Evolutionary conservation across 2,329 filamentous ascomycete species (phyloP), one percentile per base, ranked within the genome.

Genomic region (Paecilomyces sp.): DNA sequence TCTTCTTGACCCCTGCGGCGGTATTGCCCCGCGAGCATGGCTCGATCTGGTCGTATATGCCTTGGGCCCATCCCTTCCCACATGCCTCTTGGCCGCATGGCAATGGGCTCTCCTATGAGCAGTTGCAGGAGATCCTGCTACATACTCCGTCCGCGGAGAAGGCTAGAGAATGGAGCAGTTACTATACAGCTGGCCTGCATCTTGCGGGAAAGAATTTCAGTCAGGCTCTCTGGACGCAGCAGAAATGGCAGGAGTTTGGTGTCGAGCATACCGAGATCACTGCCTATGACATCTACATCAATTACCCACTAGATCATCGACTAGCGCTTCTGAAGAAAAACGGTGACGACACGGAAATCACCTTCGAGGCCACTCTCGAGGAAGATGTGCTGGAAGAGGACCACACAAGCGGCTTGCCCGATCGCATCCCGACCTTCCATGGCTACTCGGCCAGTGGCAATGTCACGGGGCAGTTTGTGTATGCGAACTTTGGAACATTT

Each of bases 381-480:
- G 94, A 99, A 74, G 91, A 96, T 69, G 82, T 93, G 1, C 78
- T 97, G 4, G 82, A 91, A 0, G 88, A 96, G 57, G 94, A 99
- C 72, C 83, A 86, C 2, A 95, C 92, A 0, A 91, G 87, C 18
- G 83, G 86, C 24, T 79, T 91, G 54, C 76, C 83, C 9, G 83
- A 92, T 67, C 82, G 91, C 31, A 83, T 97, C 25, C 92, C 93
- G 1, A 93, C 89, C 0, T 97, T 97, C 78, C 93, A 97, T 70
- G 94, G 93, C 57, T 97, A 97, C 74, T 96, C 91, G 3, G 92
- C 92, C 3, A 92, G 82, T 61, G 93, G 93, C 30, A 96, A 97
- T 72, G 93, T 95, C 55, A 97, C 93, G 0, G 91, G 86, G 2
- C 84, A 86, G 13, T 94, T 90, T 65, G 90, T 96, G 33, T 97